Evolutionary conservation across 768 basidiomycete species (phyloP).

Genomic region (Tricholoma sp.): DNA sequence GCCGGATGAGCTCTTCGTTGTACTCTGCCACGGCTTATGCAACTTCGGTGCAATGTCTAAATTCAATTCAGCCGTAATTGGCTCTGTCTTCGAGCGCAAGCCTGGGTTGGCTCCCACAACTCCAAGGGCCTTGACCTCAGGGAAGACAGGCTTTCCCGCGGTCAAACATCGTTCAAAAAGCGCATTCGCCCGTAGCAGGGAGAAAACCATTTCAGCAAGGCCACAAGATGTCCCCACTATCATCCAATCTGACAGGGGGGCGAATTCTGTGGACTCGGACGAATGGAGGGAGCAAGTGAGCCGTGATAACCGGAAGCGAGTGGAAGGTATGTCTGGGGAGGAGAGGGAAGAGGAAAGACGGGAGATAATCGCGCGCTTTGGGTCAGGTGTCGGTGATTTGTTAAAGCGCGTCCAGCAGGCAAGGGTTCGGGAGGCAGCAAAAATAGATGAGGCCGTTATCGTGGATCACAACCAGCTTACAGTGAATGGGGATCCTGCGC

Average conservation of each 20-base stretch:
- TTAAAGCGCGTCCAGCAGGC: constrained; percentile 50
- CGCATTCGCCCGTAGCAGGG: constrained; percentile 49
- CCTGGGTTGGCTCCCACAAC: constrained; percentile 19
- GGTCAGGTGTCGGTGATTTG: constrained; percentile 57
- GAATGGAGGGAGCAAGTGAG: constrained; percentile 56
- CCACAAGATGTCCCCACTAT: constrained; percentile 25
- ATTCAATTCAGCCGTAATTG: constrained; percentile 26
- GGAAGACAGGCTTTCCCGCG: constrained; percentile 53
- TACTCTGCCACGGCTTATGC: neutral
- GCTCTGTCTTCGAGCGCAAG: constrained; percentile 46
- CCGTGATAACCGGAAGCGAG: constrained; percentile 57
- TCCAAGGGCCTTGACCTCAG: constrained; percentile 23
- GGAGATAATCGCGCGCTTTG: constrained; percentile 70
- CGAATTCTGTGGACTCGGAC: constrained; percentile 17
- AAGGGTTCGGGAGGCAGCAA: constrained; percentile 29
- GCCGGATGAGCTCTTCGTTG: neutral
- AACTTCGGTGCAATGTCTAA: constrained; percentile 16
- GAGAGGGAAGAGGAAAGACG: constrained; percentile 62
- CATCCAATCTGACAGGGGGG: constrained; percentile 6
- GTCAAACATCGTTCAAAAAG: constrained; percentile 64
- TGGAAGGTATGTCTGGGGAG: constrained; percentile 65
- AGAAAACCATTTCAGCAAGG: constrained; percentile 23
- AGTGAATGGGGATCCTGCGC: neutral
- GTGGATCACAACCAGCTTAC: neutral
- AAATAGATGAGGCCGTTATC: neutral